Conservation (phyloP, 306 rosid species). For the Crotalaria pallida region DNA sequence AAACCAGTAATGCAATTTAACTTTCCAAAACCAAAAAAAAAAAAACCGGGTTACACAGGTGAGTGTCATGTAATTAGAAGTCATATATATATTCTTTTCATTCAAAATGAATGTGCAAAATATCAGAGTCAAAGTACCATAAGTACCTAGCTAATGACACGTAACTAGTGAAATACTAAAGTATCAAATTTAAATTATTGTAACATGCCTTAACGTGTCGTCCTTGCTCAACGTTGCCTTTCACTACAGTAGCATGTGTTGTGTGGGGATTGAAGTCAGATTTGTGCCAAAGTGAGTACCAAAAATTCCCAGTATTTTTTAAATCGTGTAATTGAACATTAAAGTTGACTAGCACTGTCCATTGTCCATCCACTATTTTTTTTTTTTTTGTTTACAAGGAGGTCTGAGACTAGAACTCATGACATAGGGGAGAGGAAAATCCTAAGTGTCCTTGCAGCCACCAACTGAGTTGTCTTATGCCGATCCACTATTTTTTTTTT, state of each 20-base stretch:
- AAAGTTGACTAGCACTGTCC: not conserved
- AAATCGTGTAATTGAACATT: not conserved
- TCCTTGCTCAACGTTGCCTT: constrained; percentile 4
- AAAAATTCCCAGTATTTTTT: not conserved
- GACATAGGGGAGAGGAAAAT: no score
- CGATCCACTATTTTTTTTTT: no score
- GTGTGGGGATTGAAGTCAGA: not conserved
- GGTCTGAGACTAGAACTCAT: no score
- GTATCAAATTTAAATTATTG: no score
- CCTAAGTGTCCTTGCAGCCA: no score
- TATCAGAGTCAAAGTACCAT: not conserved
- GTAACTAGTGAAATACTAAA: not conserved
- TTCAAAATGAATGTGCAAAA: not conserved
- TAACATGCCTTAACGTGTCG: not conserved
- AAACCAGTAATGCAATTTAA: not conserved
- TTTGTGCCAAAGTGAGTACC: constrained; percentile 5
- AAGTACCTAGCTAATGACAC: not conserved
- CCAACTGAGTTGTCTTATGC: no score
- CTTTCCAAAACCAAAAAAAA: not conserved
- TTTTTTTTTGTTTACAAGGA: no score
- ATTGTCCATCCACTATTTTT: no score
- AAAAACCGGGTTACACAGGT: not conserved
- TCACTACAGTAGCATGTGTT: not conserved
- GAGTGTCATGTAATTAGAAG: not conserved
- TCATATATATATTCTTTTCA: not conserved